Evolutionary conservation across 2,329 filamentous ascomycete species (phyloP).

Genomic region (Cercospora beticola): DNA sequence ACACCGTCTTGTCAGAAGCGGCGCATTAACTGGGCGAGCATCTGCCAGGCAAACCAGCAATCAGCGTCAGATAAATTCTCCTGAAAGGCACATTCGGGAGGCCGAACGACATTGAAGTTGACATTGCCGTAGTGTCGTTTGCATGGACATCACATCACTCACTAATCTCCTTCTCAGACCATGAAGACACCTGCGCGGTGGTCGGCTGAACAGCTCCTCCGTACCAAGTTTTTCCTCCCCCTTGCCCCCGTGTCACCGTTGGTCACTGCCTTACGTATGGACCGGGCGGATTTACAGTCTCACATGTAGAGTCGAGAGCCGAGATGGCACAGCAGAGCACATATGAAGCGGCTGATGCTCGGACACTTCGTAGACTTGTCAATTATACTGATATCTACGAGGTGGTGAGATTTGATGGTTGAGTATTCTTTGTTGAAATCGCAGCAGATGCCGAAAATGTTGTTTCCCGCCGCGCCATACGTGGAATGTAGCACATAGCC

Average conservation of each 20-base stretch:
- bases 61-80: not conserved
- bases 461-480: too few relatives aligned
- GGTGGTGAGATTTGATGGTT: too few relatives aligned
- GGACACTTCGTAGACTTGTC: too few relatives aligned
- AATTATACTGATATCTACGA: too few relatives aligned
- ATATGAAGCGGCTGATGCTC: not conserved
- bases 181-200: too few relatives aligned
- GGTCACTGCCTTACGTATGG: not conserved
- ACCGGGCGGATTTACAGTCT: not conserved
- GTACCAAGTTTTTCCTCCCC: not conserved
- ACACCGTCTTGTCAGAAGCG: not conserved
- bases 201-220: not conserved
- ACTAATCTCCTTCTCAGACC: too few relatives aligned
- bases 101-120: not conserved
- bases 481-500: not conserved
- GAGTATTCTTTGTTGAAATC: not conserved
- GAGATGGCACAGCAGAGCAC: not conserved
- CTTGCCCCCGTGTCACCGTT: not conserved
- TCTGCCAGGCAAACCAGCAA: not conserved
- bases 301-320: not conserved
- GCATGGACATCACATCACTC: too few relatives aligned
- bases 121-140: not conserved
- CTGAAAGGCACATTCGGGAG: not conserved
- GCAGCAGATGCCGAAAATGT: too few relatives aligned
- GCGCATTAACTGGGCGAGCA: not conserved